These are phyloP conservation scores for Coleophoma crateriformis DNA, from an alignment of 2,329 filamentous ascomycete genomes.

Conservation along the genomic window DNA sequence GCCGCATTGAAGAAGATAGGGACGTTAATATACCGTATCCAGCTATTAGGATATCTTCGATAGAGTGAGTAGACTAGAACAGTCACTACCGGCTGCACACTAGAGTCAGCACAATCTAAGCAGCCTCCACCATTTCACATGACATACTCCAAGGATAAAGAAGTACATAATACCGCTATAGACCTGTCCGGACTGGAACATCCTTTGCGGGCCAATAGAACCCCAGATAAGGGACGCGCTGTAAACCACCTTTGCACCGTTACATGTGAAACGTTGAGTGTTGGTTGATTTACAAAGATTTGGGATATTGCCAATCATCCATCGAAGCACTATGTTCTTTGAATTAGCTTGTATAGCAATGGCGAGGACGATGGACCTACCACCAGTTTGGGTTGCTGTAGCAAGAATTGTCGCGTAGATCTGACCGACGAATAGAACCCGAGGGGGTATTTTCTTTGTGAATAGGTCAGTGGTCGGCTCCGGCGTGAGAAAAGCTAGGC, in stretches of 20 bases:
- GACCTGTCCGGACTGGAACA: slow-evolving; percentile 57
- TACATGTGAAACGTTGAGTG: slow-evolving; percentile 48
- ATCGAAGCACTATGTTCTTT: slow-evolving; percentile 13
- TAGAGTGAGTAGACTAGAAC: slow-evolving; percentile 50
- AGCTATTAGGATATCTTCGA: slow-evolving; percentile 52
- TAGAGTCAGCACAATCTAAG: slow-evolving; percentile 1
- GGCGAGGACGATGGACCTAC: slow-evolving; percentile 10
- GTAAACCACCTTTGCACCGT: slow-evolving; percentile 48
- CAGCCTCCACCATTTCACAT: background rate
- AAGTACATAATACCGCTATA: slow-evolving; percentile 64
- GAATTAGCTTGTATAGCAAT: background rate
- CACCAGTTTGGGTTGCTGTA: slow-evolving; percentile 26
- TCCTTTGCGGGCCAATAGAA: slow-evolving; percentile 61
- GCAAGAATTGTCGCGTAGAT: slow-evolving; percentile 28
- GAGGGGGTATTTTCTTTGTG: slow-evolving; percentile 7
- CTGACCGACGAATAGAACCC: slow-evolving; percentile 28
- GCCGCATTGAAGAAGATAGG: slow-evolving; percentile 63
- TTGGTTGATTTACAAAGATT: slow-evolving; percentile 24
- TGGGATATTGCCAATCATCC: slow-evolving; percentile 23
- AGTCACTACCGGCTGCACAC: slow-evolving; percentile 33
- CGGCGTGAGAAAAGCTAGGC: background rate
- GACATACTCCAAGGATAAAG: slow-evolving; percentile 60
- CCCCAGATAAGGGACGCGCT: slow-evolving; percentile 68
- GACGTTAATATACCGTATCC: slow-evolving; percentile 60
- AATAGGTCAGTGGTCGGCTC: background rate